phyloP scores from a whole-genome alignment of 257 asterid species.

The Fraxinus quadrangulata region DNA sequence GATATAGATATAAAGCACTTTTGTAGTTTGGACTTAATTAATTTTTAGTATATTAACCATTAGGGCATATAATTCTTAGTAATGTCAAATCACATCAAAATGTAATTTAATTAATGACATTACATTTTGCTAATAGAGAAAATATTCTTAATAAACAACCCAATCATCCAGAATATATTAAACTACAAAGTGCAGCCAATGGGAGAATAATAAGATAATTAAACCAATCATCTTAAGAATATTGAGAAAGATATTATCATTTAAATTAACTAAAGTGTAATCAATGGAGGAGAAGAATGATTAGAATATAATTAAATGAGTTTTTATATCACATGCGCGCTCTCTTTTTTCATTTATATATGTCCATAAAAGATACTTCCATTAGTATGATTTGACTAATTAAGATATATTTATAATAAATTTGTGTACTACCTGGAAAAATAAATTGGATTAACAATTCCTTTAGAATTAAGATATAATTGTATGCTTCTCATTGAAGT shows the following conservation, averaged over 20 bases:
- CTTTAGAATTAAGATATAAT: background rate
- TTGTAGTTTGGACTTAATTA: slow-evolving; percentile 25
- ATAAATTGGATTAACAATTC: too few species aligned
- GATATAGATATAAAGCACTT: slow-evolving; percentile 39
- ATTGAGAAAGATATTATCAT: background rate
- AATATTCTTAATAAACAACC: slow-evolving; percentile 21
- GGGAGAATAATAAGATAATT: slow-evolving; percentile 13
- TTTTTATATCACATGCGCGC: background rate
- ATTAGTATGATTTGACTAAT: background rate
- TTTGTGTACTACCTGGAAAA: background rate
- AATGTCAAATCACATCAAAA: slow-evolving; percentile 23
- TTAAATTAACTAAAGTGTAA: background rate
- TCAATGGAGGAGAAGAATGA: slow-evolving; percentile 11
- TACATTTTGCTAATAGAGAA: slow-evolving; percentile 23
- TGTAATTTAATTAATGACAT: slow-evolving; percentile 20
- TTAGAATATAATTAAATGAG: background rate
- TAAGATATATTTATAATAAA: too few species aligned
- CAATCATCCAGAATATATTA: too few species aligned
- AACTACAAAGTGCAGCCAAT: background rate
- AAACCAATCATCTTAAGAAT: slow-evolving; percentile 22
- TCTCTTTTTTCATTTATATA: background rate
- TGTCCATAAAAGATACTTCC: background rate
- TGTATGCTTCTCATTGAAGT: slow-evolving; percentile 26
- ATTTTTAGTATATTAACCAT: slow-evolving; percentile 3
- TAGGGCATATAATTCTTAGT: background rate